Conservation (phyloP, 768 basidiomycete species). For the Trametes meyenii region DNA sequence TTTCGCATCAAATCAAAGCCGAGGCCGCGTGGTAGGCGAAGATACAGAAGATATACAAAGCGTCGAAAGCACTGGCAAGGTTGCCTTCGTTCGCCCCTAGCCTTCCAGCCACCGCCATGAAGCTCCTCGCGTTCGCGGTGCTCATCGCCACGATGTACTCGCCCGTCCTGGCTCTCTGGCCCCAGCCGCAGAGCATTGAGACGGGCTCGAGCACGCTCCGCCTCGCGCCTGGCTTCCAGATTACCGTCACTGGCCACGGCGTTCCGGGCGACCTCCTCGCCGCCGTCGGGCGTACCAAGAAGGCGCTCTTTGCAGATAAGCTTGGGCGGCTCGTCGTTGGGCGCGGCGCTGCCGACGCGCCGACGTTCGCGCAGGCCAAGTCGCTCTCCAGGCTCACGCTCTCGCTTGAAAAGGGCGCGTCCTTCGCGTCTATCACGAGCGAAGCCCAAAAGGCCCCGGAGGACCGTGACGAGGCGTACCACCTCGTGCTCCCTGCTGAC, state of each 20-base stretch:
- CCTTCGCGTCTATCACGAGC: slow-evolving; percentile 46
- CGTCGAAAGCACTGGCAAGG: background rate
- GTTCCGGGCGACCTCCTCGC: slow-evolving; percentile 59
- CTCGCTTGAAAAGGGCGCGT: slow-evolving; percentile 37
- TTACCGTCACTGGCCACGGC: slow-evolving; percentile 42
- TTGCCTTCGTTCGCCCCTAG: slow-evolving; percentile 3
- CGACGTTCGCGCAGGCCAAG: slow-evolving; percentile 42
- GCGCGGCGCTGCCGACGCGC: slow-evolving; percentile 53
- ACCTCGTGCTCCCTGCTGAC: slow-evolving; percentile 54
- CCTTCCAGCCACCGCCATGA: slow-evolving; percentile 9
- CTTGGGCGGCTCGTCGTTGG: slow-evolving; percentile 61
- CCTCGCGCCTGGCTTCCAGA: slow-evolving; percentile 54
- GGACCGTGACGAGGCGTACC: slow-evolving; percentile 61
- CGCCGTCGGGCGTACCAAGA: slow-evolving; percentile 55
- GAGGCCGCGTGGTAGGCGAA: slow-evolving; percentile 7
- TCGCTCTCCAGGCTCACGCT: slow-evolving; percentile 48
- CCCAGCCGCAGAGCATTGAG: slow-evolving; percentile 34
- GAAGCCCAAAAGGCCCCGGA: slow-evolving; percentile 56
- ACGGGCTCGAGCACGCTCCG: slow-evolving; percentile 36
- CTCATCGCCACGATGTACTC: slow-evolving; percentile 26
- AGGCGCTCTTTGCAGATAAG: slow-evolving; percentile 52
- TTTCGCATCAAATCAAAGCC: slow-evolving; percentile 9
- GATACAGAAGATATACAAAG: slow-evolving; percentile 5
- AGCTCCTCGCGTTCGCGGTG: slow-evolving; percentile 24
- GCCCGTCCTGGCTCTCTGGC: slow-evolving; percentile 39